Evolutionary conservation across 306 rosid species (phyloP), one percentile per base, ranked within the genome.

Genomic region (Luffa acutangula): DNA sequence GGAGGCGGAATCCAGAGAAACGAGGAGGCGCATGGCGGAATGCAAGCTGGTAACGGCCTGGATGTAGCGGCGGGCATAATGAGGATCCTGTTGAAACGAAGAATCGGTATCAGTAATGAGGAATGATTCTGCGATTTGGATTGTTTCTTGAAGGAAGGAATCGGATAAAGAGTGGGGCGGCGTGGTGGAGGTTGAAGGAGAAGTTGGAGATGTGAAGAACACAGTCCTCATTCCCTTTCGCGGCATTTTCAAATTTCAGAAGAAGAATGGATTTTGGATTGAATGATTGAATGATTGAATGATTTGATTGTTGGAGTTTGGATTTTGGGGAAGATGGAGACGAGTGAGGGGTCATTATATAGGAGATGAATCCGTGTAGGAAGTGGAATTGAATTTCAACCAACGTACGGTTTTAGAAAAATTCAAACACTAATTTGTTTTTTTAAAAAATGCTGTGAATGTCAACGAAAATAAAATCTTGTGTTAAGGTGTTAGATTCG

Each of bases 21-120:
- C 73, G 37, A 89, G 88, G 57, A 49, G 43, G 2, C 63, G 81
- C 93, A 90, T 90, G 43, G 93, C 67, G 41, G 89, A 71, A 46
- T 90, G 91, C 58, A 90, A 75, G 0, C 34, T 74, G 51, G 13
- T 76, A 8, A 90, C 89, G 4, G 85, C 88, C 67, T 71, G 17
- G 9, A 90, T 87, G 42, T 85, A 90, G 66, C 41, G 85, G 74
- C 56, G 80, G 56, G 90, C 90, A 57, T 88, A 87, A 0, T 80
- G 78, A 17, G 82, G 89, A 2, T 84, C 59, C 20, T 76, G 83
- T 43, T 11, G 37, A 85, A 89, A 87, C n/a, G 87, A 20, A 54
- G 25, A 54, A 6, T 42, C 5, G 45, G 45, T 3, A 4, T 42
- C 6, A 42, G 45, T 42, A 42, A 42, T 5, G 45, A 89, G 80